phyloP scores from a whole-genome alignment of 352 stramenopile species.

The Phytopythium oedochilum region DNA sequence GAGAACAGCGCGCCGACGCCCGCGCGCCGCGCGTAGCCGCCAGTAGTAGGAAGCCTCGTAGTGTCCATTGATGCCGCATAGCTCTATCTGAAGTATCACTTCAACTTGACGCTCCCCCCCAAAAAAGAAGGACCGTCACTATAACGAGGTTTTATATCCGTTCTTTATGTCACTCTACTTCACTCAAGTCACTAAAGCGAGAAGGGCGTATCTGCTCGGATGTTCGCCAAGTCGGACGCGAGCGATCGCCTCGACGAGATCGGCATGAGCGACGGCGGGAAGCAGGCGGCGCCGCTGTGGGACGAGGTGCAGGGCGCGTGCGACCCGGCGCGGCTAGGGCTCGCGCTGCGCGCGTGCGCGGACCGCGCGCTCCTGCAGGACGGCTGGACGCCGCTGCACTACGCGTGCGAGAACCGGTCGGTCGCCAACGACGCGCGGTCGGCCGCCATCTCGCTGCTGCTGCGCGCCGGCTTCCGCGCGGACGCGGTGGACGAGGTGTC shows the following conservation, averaged over 20 bases:
- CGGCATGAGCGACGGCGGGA: slow-evolving; percentile 7
- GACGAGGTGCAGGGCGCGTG: slow-evolving; percentile 68
- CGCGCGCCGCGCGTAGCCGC: background rate
- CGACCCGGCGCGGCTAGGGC: slow-evolving; percentile 31
- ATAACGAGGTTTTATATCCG: background rate
- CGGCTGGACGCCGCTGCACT: slow-evolving; percentile 79
- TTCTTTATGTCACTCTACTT: background rate
- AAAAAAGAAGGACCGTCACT: no score
- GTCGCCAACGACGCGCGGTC: slow-evolving; percentile 32
- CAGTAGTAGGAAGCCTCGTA: background rate
- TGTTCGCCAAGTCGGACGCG: no score
- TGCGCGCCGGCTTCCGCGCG: slow-evolving; percentile 28
- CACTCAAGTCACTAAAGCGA: background rate
- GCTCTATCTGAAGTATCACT: background rate
- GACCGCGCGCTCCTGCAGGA: slow-evolving; percentile 32
- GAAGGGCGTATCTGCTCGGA: no score
- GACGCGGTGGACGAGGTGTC: slow-evolving; percentile 67
- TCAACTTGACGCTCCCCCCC: background rate
- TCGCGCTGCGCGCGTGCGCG: slow-evolving; percentile 13
- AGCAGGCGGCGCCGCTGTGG: slow-evolving; percentile 40
- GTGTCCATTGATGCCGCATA: no score
- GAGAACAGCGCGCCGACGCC: slow-evolving; percentile 7
- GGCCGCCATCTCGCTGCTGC: slow-evolving; percentile 33
- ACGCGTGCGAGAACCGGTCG: slow-evolving; percentile 56
- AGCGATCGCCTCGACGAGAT: no score